Base-by-base conservation (phyloP, 305 asterid genomes). In the Fraxinus greggii region DNA sequence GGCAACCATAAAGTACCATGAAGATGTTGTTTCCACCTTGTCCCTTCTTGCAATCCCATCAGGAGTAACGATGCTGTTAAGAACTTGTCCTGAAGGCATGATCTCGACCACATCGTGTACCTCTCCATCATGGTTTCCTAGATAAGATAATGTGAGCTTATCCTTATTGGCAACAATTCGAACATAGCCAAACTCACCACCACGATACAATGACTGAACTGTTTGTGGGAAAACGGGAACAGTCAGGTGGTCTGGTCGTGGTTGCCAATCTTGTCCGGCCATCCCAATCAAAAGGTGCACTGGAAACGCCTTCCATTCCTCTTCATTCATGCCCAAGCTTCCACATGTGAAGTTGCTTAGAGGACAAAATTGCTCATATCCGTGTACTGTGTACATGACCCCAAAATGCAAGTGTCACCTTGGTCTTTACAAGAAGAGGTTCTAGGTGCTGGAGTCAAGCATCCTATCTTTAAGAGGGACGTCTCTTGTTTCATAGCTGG, bases 201-300 rank as follows among this genome's bases (percentile, higher is more conserved):
- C 95, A 12, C 97, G 93, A 31, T 88, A 93, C 86, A 91, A 24
- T 0, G 98, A 95, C 54, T 86, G 83, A n/a, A 74, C 76, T 0
- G 97, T 98, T 83, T 95, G 98, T 0, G 98, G 98, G 78, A 84
- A 95, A 61, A 95, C 72, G 9, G 98, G 98, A 26, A 75, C 88
- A 0, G 72, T 77, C 1, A 80, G 91, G 83, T 92, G 97, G 74
- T 89, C 88, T 0, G 83, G 76, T 85, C 98, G 86, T 0, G 98
- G 98, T 79, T 92, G 98, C 96, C 98, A 95, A 82, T 93, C 98
- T 78, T 95, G 98, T 13, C 96, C 98, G 0, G 88, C 98, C 97
- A 95, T 95, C 56, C 98, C 98, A 26, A 93, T 95, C 87, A 95
- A 98, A 85, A 91, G 31, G 72, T 95, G 98, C 79, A 95, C 95